Evolutionary conservation across 2,329 filamentous ascomycete genomes (phyloP).

Genomic region (Exophiala sp.): DNA sequence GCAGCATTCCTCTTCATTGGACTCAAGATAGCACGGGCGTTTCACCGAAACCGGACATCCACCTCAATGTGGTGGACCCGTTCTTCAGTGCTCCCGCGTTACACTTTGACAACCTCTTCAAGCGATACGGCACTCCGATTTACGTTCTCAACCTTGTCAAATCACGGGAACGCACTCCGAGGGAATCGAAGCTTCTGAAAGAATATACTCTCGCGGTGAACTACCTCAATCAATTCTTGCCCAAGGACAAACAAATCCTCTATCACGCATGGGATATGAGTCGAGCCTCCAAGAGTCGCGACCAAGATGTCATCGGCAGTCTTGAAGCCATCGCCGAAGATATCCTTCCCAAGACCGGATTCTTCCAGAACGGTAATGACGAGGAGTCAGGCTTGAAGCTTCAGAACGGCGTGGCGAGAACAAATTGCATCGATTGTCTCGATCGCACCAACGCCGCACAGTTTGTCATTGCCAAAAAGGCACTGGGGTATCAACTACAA

Average conservation of each 20-base stretch:
- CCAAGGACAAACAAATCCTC: conserved; percentile 74
- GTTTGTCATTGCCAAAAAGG: conserved; percentile 93
- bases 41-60: conserved; percentile 91
- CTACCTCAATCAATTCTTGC: conserved; percentile 92
- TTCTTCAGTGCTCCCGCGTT: conserved; percentile 90
- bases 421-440: conserved; percentile 96
- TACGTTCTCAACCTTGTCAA: conserved; percentile 92
- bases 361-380: conserved; percentile 87
- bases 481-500: conserved; percentile 84
- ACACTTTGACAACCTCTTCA: conserved; percentile 91
- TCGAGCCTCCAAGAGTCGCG: conserved; percentile 81
- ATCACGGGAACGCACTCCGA: conserved; percentile 73
- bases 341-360: conserved; percentile 76
- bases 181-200: conserved; percentile 82
- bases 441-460: conserved; percentile 97
- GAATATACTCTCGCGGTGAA: conserved; percentile 83
- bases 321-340: conserved; percentile 85
- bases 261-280: conserved; percentile 99
- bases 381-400: conserved; percentile 59
- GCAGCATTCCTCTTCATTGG: conserved; percentile 96
- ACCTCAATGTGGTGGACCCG: conserved; percentile 89
- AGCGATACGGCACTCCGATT: conserved; percentile 84
- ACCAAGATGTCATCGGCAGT: conserved; percentile 89
- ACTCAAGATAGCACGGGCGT: conserved; percentile 94
- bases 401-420: conserved; percentile 88